Evolutionary conservation across 495 filamentous ascomycete species (phyloP).

Genomic region (Aspergillus biplanus): DNA sequence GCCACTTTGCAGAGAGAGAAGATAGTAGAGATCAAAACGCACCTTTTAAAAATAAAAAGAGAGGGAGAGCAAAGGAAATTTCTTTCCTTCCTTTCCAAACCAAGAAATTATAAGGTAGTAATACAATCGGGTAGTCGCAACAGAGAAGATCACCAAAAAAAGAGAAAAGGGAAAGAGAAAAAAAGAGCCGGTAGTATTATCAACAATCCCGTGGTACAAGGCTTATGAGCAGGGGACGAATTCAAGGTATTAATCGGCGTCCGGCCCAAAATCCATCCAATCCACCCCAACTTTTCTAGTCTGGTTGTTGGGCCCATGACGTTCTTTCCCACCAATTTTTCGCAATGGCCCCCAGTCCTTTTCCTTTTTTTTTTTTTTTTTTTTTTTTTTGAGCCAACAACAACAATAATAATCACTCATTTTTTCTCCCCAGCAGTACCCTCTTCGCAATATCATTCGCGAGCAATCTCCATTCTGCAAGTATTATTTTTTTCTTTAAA

Average conservation of each 20-base stretch:
- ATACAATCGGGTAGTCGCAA: slow-evolving; percentile 2
- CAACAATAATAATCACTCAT: neutral
- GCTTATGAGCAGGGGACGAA: neutral
- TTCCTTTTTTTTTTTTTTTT: neutral
- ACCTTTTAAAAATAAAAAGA: slow-evolving; percentile 2
- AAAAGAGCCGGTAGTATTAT: slow-evolving; percentile 4
- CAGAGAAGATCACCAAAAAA: neutral
- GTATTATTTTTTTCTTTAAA: no score
- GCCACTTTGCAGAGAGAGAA: slow-evolving; percentile 13
- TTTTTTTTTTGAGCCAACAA: slow-evolving; percentile 1
- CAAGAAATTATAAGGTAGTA: slow-evolving; percentile 15
- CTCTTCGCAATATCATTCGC: no score
- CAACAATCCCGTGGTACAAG: slow-evolving; percentile 10
- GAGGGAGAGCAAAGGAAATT: slow-evolving; percentile 13
- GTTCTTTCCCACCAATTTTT: slow-evolving; percentile 26
- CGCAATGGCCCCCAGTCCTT: slow-evolving; percentile 4
- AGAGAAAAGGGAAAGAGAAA: slow-evolving; percentile 15
- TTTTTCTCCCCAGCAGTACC: neutral
- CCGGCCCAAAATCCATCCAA: slow-evolving; percentile 18
- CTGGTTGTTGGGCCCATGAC: slow-evolving; percentile 25
- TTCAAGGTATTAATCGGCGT: slow-evolving; percentile 10
- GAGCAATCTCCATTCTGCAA: no score
- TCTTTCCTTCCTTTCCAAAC: neutral
- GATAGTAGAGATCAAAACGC: slow-evolving; percentile 14
- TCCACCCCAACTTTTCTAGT: slow-evolving; percentile 9